Evolutionary conservation across 306 rosid genomes (phyloP).

Genomic region (Cyclanthera cordifolia): DNA sequence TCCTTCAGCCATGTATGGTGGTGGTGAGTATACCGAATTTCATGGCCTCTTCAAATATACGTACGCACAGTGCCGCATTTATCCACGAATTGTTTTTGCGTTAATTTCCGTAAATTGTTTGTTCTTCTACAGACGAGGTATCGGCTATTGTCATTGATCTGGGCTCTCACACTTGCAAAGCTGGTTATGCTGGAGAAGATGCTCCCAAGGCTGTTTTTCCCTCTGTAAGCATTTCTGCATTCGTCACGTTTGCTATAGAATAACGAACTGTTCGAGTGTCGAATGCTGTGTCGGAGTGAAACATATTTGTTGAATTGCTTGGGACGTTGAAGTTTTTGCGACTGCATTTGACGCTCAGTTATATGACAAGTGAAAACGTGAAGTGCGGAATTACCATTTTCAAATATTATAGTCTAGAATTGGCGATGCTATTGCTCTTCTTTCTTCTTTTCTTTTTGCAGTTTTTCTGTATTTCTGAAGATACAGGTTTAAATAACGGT

Average conservation of each 20-base stretch:
- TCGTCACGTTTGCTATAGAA: neutral
- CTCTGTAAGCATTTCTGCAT: slow-evolving; percentile 39
- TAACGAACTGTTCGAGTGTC: neutral
- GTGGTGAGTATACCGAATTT: no score
- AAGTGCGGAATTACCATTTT: neutral
- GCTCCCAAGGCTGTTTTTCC: slow-evolving; percentile 98
- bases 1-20: no score
- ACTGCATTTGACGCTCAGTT: neutral
- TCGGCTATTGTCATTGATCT: slow-evolving; percentile 85
- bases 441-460: neutral
- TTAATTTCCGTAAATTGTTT: neutral
- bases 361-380: neutral
- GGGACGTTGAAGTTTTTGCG: neutral
- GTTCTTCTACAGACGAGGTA: slow-evolving; percentile 56
- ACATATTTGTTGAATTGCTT: neutral
- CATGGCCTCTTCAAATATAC: no score
- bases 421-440: neutral
- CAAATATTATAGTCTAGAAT: neutral
- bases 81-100: neutral
- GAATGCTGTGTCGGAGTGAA: neutral
- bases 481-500: neutral
- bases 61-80: neutral
- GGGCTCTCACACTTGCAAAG: slow-evolving; percentile 96
- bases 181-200: slow-evolving; percentile 98
- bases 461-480: neutral